Base-by-base conservation (phyloP, 1,139 yeast genomes). In the Pichia sp. region DNA sequence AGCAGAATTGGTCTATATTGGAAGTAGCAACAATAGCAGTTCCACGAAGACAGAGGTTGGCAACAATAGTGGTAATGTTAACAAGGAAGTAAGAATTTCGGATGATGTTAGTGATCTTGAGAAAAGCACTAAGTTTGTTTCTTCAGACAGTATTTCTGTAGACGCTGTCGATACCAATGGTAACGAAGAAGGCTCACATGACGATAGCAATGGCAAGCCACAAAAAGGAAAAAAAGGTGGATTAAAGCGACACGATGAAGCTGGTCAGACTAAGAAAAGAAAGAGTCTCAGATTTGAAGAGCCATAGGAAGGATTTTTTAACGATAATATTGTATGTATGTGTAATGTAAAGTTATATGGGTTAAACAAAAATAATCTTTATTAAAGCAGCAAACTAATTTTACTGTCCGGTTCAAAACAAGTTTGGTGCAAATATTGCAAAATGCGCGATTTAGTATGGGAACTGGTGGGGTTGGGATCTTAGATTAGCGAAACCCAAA, bases 1-100 rank as follows among this genome's bases (percentile, higher is more conserved):
- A 0, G 99, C 98, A 0, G 97, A 90, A 70, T 77, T 92, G 64
- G 84, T 87, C 1, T 56, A 56, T 34, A 45, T 56, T 23, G 52
- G 47, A 10, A 52, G 48, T 31, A 52, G 47, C 16, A 50, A 29
- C 8, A 45, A 42, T 4, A 47, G 32, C 31, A 44, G 16, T 15
- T 4, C 26, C n/a, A 13, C 29, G 3, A 45, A 38, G 30, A 8
- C 19, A 4, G 49, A 44, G 7, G 2, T 40, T 5, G 31, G 8
- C 43, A 43, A 26, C 41, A 45, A 29, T 16, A 23, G 45, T 41
- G 15, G 31, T 8, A 19, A 40, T 23, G 5, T 23, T 2, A 40
- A 26, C 15, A 54, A 50, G 44, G 26, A 19, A 16, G 44, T 8
- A 2, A 53, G 46, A 44, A 42, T 42, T 32, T 15, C 23, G 1